Percentiles rank a stretch among this genome's conserved stretches.
Evolutionary conservation across 2,329 filamentous ascomycete genomes (phyloP).

Genomic region (Pleomassaria siparia): DNA sequence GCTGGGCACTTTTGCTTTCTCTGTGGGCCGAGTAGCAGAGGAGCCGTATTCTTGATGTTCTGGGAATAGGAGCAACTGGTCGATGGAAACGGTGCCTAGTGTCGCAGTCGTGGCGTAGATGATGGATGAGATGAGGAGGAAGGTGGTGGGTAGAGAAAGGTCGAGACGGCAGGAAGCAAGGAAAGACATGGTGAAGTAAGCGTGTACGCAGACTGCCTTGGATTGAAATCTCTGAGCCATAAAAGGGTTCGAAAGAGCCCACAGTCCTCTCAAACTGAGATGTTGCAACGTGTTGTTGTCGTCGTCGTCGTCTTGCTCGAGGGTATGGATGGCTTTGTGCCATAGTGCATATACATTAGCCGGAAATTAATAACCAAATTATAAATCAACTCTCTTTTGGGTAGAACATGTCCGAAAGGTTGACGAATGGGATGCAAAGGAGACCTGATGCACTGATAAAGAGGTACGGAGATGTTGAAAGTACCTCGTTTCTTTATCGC

Average conservation of each 20-base stretch:
- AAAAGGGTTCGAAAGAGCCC: no score
- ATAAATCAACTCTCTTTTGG: background rate
- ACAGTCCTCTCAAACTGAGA: no score
- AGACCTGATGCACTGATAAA: background rate
- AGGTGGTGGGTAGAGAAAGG: background rate
- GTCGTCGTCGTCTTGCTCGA: background rate
- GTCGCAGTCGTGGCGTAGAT: background rate
- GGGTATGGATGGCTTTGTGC: background rate
- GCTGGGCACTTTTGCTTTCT: no score
- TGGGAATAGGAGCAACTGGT: slow-evolving; percentile 13
- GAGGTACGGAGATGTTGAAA: background rate
- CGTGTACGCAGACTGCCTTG: no score
- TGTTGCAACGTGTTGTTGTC: background rate
- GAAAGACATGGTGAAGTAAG: background rate
- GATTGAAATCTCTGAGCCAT: no score
- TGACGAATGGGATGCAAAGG: background rate
- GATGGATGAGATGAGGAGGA: background rate
- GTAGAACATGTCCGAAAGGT: background rate
- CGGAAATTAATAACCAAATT: slow-evolving; percentile 5
- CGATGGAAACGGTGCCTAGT: slow-evolving; percentile 16
- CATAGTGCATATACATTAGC: slow-evolving; percentile 7
- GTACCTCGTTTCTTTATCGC: no score
- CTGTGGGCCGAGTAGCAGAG: background rate
- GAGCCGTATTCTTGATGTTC: slow-evolving; percentile 5
- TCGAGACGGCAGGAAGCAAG: background rate